phyloP scores from a whole-genome alignment of 2,329 filamentous ascomycete species.

The Cladosporium sp. region DNA sequence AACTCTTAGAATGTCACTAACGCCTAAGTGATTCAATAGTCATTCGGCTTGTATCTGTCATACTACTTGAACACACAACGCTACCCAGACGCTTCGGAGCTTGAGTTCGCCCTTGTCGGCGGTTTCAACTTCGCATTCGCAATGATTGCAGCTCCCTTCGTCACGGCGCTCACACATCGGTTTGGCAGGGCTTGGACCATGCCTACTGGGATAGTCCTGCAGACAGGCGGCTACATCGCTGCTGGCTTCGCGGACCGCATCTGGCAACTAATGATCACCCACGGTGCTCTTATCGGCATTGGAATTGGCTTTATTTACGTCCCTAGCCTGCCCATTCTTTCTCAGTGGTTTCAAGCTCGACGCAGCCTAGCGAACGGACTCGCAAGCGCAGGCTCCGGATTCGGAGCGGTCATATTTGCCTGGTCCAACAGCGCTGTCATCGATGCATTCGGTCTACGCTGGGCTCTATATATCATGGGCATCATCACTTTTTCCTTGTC shows the following conservation, averaged over 20 bases:
- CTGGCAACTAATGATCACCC: conserved; percentile 39
- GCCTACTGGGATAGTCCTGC: conserved; percentile 29
- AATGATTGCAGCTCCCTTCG: conserved; percentile 33
- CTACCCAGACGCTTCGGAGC: conserved; percentile 32
- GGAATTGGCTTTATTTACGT: conserved; percentile 40
- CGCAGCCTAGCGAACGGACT: conserved; percentile 41
- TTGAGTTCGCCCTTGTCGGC: conserved; percentile 41
- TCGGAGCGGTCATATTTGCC: conserved; percentile 37
- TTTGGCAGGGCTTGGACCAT: conserved; percentile 29
- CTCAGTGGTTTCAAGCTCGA: conserved; percentile 40
- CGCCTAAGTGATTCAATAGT: not conserved
- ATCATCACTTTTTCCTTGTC: conserved; percentile 29
- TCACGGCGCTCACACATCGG: conserved; percentile 27
- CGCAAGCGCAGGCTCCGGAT: conserved; percentile 36
- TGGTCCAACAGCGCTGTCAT: conserved; percentile 37
- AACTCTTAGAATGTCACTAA: conserved; percentile 1
- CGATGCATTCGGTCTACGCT: conserved; percentile 34
- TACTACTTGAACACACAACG: conserved; percentile 37
- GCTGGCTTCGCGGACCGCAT: conserved; percentile 32
- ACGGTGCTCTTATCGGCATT: conserved; percentile 38
- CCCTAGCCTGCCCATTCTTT: conserved; percentile 34
- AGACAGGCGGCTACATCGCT: conserved; percentile 29
- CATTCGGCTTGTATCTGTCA: conserved; percentile 43
- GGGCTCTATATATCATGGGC: conserved; percentile 37
- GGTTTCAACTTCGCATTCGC: conserved; percentile 36